Conservation (phyloP, 257 asterid species). For the Scutellaria barbata region DNA sequence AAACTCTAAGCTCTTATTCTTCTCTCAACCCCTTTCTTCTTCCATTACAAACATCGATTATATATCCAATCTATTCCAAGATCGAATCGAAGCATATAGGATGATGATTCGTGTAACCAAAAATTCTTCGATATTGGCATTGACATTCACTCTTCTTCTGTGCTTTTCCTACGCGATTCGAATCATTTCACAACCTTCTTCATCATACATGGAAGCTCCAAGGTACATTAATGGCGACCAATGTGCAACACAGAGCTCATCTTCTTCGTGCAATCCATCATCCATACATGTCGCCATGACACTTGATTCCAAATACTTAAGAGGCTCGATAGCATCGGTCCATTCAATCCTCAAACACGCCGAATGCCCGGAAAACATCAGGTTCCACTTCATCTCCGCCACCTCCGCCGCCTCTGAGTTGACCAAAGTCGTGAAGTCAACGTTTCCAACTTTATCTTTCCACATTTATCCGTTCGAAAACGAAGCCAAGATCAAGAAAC, state of each 20-base stretch:
- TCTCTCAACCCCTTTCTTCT: too few relatives aligned
- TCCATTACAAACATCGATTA: too few relatives aligned
- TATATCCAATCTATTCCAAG: too few relatives aligned
- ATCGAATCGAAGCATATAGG: too few relatives aligned
- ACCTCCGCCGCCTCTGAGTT: slow-evolving; percentile 31
- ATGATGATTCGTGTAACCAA: background rate
- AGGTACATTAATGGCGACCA: slow-evolving; percentile 41
- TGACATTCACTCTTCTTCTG: slow-evolving; percentile 34
- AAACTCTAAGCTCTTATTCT: too few relatives aligned
- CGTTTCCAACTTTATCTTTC: slow-evolving; percentile 57
- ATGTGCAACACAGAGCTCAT: slow-evolving; percentile 28
- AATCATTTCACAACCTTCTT: slow-evolving; percentile 9
- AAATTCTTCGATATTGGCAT: slow-evolving; percentile 10
- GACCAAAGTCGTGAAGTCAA: slow-evolving; percentile 32
- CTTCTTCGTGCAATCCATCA: slow-evolving; percentile 45
- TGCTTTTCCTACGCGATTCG: slow-evolving; percentile 39
- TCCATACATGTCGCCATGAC: slow-evolving; percentile 64
- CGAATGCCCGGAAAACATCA: slow-evolving; percentile 63
- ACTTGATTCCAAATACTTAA: slow-evolving; percentile 59
- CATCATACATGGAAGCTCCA: slow-evolving; percentile 48
- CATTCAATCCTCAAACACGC: slow-evolving; percentile 61
- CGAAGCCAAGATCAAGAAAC: slow-evolving; percentile 37
- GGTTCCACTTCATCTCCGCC: slow-evolving; percentile 58
- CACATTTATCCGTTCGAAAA: slow-evolving; percentile 48
- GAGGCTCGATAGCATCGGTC: slow-evolving; percentile 75